Conservation (phyloP, 305 asterid species). For the Coffea humblotiana region DNA sequence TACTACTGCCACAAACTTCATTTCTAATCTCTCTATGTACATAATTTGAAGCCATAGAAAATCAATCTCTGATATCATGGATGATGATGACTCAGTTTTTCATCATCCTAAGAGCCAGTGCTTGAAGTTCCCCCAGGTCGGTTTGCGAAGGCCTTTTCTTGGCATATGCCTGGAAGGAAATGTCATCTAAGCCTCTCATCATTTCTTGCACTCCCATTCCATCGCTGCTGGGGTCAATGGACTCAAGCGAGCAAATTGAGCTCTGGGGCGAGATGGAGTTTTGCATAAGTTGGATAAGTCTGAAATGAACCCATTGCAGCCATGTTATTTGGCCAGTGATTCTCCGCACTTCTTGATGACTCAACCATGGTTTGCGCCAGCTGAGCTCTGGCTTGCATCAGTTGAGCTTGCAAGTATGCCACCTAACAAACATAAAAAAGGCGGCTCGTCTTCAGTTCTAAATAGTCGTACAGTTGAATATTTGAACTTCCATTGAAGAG, state of each 20-base stretch:
- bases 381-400: conserved; percentile 60
- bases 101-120: conserved; percentile 61
- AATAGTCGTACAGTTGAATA: no score
- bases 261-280: conserved; percentile 26
- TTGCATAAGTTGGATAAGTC: conserved; percentile 21
- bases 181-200: conserved; percentile 30
- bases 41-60: neutral
- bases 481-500: neutral
- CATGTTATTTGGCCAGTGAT: conserved; percentile 17
- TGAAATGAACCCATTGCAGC: conserved; percentile 14
- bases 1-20: neutral
- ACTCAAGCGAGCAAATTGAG: conserved; percentile 46
- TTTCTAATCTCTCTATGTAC: conserved; percentile 15
- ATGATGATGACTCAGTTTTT: conserved; percentile 4
- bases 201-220: conserved; percentile 36
- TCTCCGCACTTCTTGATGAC: conserved; percentile 30
- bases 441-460: neutral
- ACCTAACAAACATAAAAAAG: conserved; percentile 36
- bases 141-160: conserved; percentile 60
- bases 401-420: conserved; percentile 63
- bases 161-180: conserved; percentile 21
- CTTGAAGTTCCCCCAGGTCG: conserved; percentile 78
- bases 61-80: neutral
- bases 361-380: conserved; percentile 51
- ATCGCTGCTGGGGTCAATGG: conserved; percentile 31